Evolutionary conservation across 1,139 yeast genomes (phyloP).

Genomic region (Saccharomyces hybrid): DNA sequence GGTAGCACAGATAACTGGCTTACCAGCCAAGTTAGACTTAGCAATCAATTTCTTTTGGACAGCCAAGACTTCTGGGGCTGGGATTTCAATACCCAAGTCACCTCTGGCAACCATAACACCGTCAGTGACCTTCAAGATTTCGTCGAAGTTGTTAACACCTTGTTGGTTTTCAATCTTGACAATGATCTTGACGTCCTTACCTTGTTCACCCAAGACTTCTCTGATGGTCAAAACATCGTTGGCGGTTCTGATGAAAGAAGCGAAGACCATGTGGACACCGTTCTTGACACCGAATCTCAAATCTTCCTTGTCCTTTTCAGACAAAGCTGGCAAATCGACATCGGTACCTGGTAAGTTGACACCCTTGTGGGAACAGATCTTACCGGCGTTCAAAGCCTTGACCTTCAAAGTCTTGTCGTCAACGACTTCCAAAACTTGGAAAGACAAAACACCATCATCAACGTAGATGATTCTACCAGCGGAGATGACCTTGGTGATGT

Average conservation of each 20-base stretch:
- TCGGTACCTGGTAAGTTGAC: conserved; percentile 98
- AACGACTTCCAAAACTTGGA: conserved; percentile 77
- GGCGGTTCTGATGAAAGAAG: conserved; percentile 95
- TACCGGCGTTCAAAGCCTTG: conserved; percentile 87
- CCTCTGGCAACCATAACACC: conserved; percentile 99
- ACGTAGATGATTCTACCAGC: conserved; percentile 84
- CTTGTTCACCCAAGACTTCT: conserved; percentile 92
- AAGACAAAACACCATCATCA: conserved; percentile 96
- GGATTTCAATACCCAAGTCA: conserved; percentile 98
- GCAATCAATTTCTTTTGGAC: conserved; percentile 99
- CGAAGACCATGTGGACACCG: conserved; percentile 96
- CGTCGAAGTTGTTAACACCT: conserved; percentile 99
- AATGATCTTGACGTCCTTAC: conserved; percentile 90
- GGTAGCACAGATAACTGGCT: conserved; percentile 99
- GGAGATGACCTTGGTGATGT: conserved; percentile 88
- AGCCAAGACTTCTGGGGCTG: conserved; percentile 97
- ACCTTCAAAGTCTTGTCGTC: conserved; percentile 80
- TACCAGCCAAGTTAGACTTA: conserved; percentile 97
- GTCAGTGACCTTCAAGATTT: conserved; percentile 85
- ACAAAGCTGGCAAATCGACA: conserved; percentile 95
- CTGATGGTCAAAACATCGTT: conserved; percentile 85
- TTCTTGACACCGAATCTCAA: conserved; percentile 92
- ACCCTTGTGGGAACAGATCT: conserved; percentile 95
- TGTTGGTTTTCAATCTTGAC: conserved; percentile 98
- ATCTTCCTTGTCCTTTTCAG: conserved; percentile 92